These are phyloP conservation scores for Pezizomycotina sp. DNA, from an alignment of 2,329 filamentous ascomycete species.

Conservation along the genomic window DNA sequence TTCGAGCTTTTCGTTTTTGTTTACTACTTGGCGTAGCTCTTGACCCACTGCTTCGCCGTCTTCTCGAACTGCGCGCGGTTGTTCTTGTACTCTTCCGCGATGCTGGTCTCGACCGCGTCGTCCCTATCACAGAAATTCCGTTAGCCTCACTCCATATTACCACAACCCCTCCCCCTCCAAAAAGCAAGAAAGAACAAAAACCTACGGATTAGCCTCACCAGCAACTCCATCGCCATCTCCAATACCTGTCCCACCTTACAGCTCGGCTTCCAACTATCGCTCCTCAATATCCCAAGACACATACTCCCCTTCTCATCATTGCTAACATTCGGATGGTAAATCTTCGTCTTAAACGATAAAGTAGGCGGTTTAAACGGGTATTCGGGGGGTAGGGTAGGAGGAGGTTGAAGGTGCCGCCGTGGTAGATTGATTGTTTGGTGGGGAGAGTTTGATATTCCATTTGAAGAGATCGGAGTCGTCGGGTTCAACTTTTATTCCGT, in stretches of 20 bases:
- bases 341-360: conserved; percentile 67
- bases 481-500: conserved; percentile 41
- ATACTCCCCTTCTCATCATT: conserved; percentile 73
- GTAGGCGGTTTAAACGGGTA: conserved; percentile 83
- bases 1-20: too few species aligned
- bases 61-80: conserved; percentile 55
- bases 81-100: conserved; percentile 67
- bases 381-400: conserved; percentile 55
- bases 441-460: conserved; percentile 52
- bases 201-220: conserved; percentile 55
- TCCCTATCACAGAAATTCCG: conserved; percentile 34
- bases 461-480: conserved; percentile 49
- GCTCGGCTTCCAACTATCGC: conserved; percentile 83
- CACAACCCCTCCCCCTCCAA: neutral
- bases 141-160: neutral
- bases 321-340: conserved; percentile 90
- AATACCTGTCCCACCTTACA: conserved; percentile 61
- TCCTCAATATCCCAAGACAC: conserved; percentile 68
- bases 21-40: conserved; percentile 47
- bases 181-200: neutral
- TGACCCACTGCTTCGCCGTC: conserved; percentile 56
- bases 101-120: conserved; percentile 71
- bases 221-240: conserved; percentile 55
- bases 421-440: conserved; percentile 38
- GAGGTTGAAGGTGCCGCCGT: conserved; percentile 60